Base-by-base conservation (phyloP, 208 protist species). In the Wallacemonas sp. region DNA sequence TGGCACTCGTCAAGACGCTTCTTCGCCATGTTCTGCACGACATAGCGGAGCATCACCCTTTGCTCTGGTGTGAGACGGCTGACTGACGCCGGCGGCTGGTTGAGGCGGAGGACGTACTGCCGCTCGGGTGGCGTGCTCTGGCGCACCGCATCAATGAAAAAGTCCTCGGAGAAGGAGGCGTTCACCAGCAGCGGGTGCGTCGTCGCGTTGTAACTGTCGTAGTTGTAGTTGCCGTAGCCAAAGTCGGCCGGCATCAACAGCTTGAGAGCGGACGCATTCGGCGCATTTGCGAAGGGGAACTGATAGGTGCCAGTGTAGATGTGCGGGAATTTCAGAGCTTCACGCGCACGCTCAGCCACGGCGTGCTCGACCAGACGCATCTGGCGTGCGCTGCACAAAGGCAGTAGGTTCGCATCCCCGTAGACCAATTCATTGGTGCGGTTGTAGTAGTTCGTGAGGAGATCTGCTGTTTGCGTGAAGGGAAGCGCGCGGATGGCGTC, bases 211-310 rank as follows among this genome's bases (percentile, higher is more conserved):
- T 53, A 44, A 19, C 17, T 39, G 29, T 10, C 38, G 50, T 34
- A 33, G 29, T 59, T 37, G 34, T 21, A 33, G 42, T 59, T 36
- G 46, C 46, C 50, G 22, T 61, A 53, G 33, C 73, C 76, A 33
- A 89, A 88, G 21, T 68, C 39, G 29, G 59, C 74, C 5, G 85
- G 81, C 78, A 92, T 83, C 17, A 92, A 73, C 45, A 92, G 76
- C 68, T 92, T 92, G n/a, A 83, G 48, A 1, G 58, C 60, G 30
- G 69, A 83, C 41, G 87, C 73, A 60, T 89, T 87, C 15, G 62
- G 57, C 29, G 61, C 73, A 12, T 9, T 55, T 39, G 66, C 57
- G 19, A 78, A 60, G 1, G 55, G 37, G 24, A 53, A 58, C 39
- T 38, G 10, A 5, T 76, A 53, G 0, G 57, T 52, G 55, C 71